Conservation (phyloP, 2,329 filamentous ascomycete genomes). For the Trichoderma arundinaceum region DNA sequence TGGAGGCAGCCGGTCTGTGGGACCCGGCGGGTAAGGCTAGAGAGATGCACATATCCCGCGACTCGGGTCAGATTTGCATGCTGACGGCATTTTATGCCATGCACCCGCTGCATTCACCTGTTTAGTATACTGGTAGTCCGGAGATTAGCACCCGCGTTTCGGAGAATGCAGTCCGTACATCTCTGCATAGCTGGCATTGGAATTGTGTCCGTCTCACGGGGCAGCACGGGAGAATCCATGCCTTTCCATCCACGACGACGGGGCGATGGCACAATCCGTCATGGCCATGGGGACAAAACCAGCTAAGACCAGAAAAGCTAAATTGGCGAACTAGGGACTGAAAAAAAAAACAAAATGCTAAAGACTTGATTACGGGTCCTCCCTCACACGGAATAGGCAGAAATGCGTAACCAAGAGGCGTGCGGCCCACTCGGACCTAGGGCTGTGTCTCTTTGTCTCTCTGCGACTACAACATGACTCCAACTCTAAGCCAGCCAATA, state of each 20-base stretch:
- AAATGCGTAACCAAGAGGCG: background rate
- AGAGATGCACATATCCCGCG: slow-evolving; percentile 7
- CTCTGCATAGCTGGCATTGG: background rate
- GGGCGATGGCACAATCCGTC: slow-evolving; percentile 21
- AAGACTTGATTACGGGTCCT: slow-evolving; percentile 14
- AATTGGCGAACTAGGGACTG: slow-evolving; percentile 1
- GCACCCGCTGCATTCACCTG: too few relatives aligned
- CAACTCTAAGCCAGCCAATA: slow-evolving; percentile 17
- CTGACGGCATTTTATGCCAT: slow-evolving; percentile 1
- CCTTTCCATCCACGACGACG: background rate
- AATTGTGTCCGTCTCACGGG: background rate
- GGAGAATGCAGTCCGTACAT: too few relatives aligned
- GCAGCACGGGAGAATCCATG: background rate
- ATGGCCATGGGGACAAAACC: slow-evolving; percentile 15
- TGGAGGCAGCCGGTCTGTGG: slow-evolving; percentile 18
- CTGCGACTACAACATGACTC: slow-evolving; percentile 1
- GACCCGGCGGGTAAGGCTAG: slow-evolving; percentile 26
- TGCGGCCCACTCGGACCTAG: slow-evolving; percentile 16
- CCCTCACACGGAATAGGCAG: slow-evolving; percentile 14
- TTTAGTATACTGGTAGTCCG: too few relatives aligned
- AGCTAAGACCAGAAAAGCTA: slow-evolving; percentile 16
- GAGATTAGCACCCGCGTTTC: too few relatives aligned
- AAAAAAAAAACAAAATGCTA: background rate
- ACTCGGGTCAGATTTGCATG: slow-evolving; percentile 22
- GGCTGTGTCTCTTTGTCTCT: slow-evolving; percentile 19